Evolutionary conservation across 2,329 filamentous ascomycete genomes (phyloP).

Genomic region (Alternaria rosae): DNA sequence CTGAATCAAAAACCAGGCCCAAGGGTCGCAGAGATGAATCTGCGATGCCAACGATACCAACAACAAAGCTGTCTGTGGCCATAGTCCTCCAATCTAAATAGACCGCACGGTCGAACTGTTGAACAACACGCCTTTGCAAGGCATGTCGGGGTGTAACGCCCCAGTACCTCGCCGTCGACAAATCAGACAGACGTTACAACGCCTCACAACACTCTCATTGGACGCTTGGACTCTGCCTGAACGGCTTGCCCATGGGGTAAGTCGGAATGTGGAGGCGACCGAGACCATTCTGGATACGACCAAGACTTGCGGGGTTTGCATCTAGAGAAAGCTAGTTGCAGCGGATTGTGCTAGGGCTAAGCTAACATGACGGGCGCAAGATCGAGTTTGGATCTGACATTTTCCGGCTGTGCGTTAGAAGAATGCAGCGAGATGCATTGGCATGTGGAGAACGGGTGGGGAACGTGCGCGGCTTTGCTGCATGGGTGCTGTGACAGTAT

Average conservation of each 20-base stretch:
- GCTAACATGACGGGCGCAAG: neutral
- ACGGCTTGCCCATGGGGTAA: slow-evolving; percentile 19
- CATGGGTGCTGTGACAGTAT: neutral
- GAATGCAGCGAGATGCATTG: neutral
- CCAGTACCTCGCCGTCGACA: neutral
- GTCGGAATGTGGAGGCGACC: slow-evolving; percentile 26
- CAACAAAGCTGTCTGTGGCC: neutral
- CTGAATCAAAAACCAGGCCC: neutral
- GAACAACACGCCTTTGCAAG: neutral
- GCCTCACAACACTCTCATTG: neutral
- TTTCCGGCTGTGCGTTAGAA: neutral
- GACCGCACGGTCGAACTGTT: neutral
- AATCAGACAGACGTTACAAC: neutral
- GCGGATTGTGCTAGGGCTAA: neutral
- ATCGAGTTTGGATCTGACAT: neutral
- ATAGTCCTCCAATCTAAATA: slow-evolving; percentile 9
- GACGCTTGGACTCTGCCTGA: slow-evolving; percentile 17
- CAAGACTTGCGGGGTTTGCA: slow-evolving; percentile 9
- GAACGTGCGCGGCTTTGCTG: neutral
- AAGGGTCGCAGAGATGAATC: neutral
- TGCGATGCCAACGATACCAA: neutral
- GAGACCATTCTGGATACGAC: slow-evolving; percentile 4
- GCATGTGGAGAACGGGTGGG: neutral
- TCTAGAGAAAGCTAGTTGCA: neutral
- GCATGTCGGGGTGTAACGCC: neutral